Percentiles rank a stretch among this genome's conserved stretches.
These are phyloP conservation scores for Axilococcus clingmanii DNA, from an alignment of 139 green algal genomes.

Conservation along the genomic window DNA sequence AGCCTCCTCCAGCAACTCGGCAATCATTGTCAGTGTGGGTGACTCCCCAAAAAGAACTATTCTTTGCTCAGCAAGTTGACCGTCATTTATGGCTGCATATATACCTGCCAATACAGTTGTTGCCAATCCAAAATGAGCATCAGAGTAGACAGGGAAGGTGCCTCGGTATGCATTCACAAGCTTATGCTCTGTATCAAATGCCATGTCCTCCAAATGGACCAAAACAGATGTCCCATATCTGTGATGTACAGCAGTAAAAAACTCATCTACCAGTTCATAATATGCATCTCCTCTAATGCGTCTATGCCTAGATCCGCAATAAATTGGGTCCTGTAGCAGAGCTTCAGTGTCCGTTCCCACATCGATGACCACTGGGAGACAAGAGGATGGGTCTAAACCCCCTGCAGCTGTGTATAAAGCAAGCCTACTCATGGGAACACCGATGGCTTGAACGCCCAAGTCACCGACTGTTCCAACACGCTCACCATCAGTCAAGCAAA, in stretches of 20 bases:
- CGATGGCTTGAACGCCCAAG: slow-evolving; percentile 66
- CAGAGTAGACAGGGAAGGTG: slow-evolving; percentile 66
- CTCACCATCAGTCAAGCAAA: slow-evolving; percentile 76
- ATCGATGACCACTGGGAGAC: slow-evolving; percentile 70
- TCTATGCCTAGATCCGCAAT: slow-evolving; percentile 41
- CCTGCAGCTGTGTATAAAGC: slow-evolving; percentile 68
- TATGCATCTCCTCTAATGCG: slow-evolving; percentile 63
- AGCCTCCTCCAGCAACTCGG: slow-evolving; percentile 66
- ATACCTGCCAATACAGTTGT: slow-evolving; percentile 64
- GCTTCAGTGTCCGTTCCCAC: slow-evolving; percentile 59
- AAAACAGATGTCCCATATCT: slow-evolving; percentile 73
- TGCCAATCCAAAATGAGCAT: slow-evolving; percentile 52
- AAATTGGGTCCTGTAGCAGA: slow-evolving; percentile 45
- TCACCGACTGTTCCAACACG: slow-evolving; percentile 58
- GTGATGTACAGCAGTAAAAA: slow-evolving; percentile 53
- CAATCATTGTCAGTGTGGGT: slow-evolving; percentile 43
- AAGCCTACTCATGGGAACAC: slow-evolving; percentile 48
- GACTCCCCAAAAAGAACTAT: slow-evolving; percentile 62
- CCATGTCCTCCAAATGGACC: slow-evolving; percentile 73
- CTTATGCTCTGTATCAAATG: slow-evolving; percentile 52
- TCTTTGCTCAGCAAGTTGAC: slow-evolving; percentile 49
- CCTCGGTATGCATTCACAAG: slow-evolving; percentile 62
- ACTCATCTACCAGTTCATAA: slow-evolving; percentile 73
- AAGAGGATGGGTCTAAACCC: slow-evolving; percentile 61
- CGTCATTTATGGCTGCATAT: slow-evolving; percentile 48